Evolutionary conservation across 2,329 filamentous ascomycete genomes (phyloP), one percentile per base, ranked within the genome.

Genomic region (Chaetomium globosum): DNA sequence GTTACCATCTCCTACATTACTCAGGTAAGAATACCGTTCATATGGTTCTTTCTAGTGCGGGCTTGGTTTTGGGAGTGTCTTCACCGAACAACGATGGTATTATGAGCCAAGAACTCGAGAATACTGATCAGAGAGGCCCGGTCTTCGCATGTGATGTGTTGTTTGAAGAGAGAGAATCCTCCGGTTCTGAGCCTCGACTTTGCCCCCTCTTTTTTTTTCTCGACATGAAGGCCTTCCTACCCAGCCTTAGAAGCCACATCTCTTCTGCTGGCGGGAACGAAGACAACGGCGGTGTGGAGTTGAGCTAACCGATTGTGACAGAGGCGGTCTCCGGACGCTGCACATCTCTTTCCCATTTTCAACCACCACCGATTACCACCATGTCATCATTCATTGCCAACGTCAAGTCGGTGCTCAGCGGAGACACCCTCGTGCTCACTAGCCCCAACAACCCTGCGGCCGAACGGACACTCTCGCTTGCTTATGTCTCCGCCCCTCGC

Each of bases 371-470:
- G 21, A n/a, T 33, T 52, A 2, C 46, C 61, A 68, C 54, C 61
- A 72, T 70, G 70, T 61, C 69, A 61, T 85, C 69, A 61, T 85
- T 86, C 73, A 78, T 87, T 77, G 87, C 89, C 76, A 90, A 88
- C 74, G 93, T 98, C 79, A 99, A 99, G 85, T 92, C 90, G 77
- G 92, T 97, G 72, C 82, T 96, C 74, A 97, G 93, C 74, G 95
- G 95, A 74, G 95, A 98, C 82, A 97, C 93, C 31, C 80, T 98
- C 72, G 83, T 98, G 70, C 82, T 98, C 74, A 87, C 89, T 73
- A 92, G 91, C 78, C 84, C 91, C 75, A 89, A 88, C 78, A 93
- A 96, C 76, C 89, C 91, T 43, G 84, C 87, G 70, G 87, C 89
- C 77, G 95, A 98, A 81, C 90, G 92, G 73, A 91, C 85, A 60